Conservation (phyloP, 148 eudicot genomes). For the Diospyros lotus region DNA sequence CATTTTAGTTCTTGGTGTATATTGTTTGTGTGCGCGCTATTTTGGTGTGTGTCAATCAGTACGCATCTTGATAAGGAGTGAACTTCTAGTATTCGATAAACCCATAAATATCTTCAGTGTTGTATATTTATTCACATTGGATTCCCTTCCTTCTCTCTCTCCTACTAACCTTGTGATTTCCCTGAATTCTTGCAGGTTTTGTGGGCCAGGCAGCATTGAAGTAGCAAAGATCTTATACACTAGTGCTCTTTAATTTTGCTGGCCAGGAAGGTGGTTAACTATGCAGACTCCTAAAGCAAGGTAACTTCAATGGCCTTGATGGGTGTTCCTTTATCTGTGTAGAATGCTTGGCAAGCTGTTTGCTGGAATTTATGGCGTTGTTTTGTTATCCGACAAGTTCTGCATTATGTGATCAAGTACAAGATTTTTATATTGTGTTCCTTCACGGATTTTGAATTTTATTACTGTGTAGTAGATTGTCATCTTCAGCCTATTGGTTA, state of each 20-base stretch:
- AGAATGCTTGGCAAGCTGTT: background rate
- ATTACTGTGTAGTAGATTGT: background rate
- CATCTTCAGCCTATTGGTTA: background rate
- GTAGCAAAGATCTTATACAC: conserved; percentile 18
- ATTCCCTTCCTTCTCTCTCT: conserved; percentile 27
- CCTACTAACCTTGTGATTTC: conserved; percentile 25
- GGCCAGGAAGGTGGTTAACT: conserved; percentile 24
- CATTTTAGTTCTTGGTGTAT: too few relatives aligned
- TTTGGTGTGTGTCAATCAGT: too few relatives aligned
- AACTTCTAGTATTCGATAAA: too few relatives aligned
- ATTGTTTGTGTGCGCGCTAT: too few relatives aligned
- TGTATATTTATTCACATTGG: conserved; percentile 41
- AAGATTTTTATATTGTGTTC: background rate
- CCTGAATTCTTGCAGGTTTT: conserved; percentile 41
- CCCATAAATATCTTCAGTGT: background rate
- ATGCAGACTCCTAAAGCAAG: conserved; percentile 82
- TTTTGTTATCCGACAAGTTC: background rate
- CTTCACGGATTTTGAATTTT: background rate
- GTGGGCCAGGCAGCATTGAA: conserved; percentile 60
- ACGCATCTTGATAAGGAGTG: too few relatives aligned
- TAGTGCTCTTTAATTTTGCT: conserved; percentile 17
- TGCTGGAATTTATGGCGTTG: conserved; percentile 1
- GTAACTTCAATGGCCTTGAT: conserved; percentile 32
- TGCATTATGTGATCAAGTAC: background rate
- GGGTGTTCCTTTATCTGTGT: conserved; percentile 10